Evolutionary conservation across 768 basidiomycete genomes (phyloP), one percentile per base, ranked within the genome.

Genomic region (Rhodocollybia butyracea): DNA sequence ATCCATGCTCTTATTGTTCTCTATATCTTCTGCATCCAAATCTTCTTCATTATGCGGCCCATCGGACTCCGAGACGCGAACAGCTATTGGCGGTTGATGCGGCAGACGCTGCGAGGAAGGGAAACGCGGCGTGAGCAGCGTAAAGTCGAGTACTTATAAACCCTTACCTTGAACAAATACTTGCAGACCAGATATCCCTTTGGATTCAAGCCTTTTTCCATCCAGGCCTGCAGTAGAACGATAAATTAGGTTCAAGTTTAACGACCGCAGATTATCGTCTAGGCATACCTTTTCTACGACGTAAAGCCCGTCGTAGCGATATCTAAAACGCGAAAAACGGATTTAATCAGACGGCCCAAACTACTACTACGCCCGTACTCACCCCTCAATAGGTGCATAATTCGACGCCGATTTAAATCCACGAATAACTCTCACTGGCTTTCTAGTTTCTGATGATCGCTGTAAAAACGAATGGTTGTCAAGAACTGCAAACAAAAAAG

Each of bases 251-350:
- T n/a, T 6, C 17, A 52, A 22, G 3, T 10, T 17, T 40, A 19
- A 27, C 36, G 15, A 3, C 10, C 29, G 15, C n/a, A 10, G 22
- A 59, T 12, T 36, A 3, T 1, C 13, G 17, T 29, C 27, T 40
- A 72, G 11, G n/a, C 31, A 46, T 57, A 82, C 89, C 75, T 85
- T 84, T 68, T 88, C 88, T 15, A 93, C 88, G 2, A 64, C 72
- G 65, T 96, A 97, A 11, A 97, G 75, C 1, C 94, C 94, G 61
- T 96, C 94, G 64, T 97, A 97, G 8, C 93, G 84, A 66, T 94
- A 97, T 24, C 90, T 89, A 51, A 6, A 55, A 22, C 10, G 19
- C 12, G 15, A 19, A 38, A n/a, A n/a, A 38, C n/a, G n/a, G n/a
- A n/a, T n/a, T n/a, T n/a, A n/a, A 12, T 50, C 21, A 50, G 47